Conservation (phyloP, 345 rosid genomes). For the Rhodamnia argentea region DNA sequence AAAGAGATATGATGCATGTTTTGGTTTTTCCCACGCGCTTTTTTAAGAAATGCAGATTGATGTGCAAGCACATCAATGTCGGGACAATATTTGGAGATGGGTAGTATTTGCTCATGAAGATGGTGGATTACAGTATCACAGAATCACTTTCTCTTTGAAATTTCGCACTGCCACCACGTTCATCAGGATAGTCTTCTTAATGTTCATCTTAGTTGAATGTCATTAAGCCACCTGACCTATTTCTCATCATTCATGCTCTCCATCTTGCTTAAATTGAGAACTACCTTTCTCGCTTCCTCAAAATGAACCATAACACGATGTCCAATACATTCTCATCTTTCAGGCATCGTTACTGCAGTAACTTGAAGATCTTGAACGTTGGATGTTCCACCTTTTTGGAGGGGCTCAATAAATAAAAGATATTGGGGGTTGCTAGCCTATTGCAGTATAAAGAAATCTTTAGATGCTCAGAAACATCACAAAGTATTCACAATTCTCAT, state of each 20-base stretch:
- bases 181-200: background rate
- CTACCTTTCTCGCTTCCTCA: background rate
- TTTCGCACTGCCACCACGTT: background rate
- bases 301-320: background rate
- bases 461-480: background rate
- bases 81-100: background rate
- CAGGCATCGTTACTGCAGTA: background rate
- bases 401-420: background rate
- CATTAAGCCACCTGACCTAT: background rate
- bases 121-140: background rate
- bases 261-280: background rate
- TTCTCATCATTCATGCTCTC: background rate
- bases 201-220: background rate
- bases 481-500: background rate
- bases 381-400: background rate
- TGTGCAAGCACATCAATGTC: background rate
- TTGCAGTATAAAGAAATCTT: background rate
- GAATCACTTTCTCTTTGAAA: background rate
- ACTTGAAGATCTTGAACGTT: background rate
- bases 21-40: background rate
- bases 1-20: background rate
- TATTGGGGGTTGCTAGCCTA: background rate
- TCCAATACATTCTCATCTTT: background rate
- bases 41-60: background rate
- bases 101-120: background rate